Evolutionary conservation across 257 asterid species (phyloP).

Genomic region (Haberlea rhodopensis): DNA sequence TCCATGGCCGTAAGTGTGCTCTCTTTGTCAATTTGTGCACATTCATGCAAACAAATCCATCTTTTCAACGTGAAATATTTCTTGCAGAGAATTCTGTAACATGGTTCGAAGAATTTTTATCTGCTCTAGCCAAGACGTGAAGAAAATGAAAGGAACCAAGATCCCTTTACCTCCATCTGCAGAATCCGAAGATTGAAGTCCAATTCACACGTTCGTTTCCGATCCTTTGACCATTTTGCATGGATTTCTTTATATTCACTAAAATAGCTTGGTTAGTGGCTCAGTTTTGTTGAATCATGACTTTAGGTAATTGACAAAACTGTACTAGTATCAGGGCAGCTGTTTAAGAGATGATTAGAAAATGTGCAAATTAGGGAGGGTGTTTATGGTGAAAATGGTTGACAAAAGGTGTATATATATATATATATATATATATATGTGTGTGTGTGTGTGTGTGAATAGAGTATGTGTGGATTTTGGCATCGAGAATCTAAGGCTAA

Average conservation of each 20-base stretch:
- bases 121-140: constrained; percentile 71
- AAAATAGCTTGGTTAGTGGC: background rate
- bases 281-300: background rate
- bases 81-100: constrained; percentile 71
- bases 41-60: background rate
- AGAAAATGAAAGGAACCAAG: constrained; percentile 64
- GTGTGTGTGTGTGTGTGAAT: too few relatives aligned
- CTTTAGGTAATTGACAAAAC: background rate
- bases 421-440: too few relatives aligned
- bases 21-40: background rate
- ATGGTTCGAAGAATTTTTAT: constrained; percentile 76
- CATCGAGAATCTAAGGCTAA: background rate
- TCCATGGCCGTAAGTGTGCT: constrained; percentile 90
- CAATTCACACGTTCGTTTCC: background rate
- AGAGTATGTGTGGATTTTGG: background rate
- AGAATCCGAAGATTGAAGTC: constrained; percentile 42
- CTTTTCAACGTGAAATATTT: background rate
- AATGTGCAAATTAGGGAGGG: background rate
- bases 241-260: background rate
- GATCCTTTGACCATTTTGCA: constrained; percentile 1
- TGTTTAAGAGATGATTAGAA: background rate
- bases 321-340: background rate
- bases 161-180: constrained; percentile 37
- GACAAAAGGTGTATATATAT: too few relatives aligned
- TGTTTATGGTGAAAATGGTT: background rate